Evolutionary conservation across 306 rosid species (phyloP), one percentile per base, ranked within the genome.

Genomic region (Cyamopsis tetragonoloba): DNA sequence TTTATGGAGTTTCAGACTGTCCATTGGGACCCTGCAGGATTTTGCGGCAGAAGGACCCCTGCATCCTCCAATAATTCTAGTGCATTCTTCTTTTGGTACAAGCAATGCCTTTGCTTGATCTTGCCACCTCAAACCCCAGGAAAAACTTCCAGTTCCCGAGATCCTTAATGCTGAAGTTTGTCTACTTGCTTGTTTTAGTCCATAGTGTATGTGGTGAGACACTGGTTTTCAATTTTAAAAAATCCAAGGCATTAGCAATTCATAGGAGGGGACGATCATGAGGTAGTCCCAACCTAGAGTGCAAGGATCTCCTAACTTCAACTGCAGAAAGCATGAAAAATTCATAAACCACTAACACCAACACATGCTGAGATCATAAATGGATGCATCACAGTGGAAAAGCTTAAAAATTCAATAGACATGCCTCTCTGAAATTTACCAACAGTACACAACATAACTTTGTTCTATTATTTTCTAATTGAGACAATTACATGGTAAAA

Each of bases 181-280:
- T n/a, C n/a, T n/a, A n/a, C n/a, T n/a, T n/a, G n/a, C n/a, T n/a
- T n/a, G n/a, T n/a, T n/a, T n/a, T n/a, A n/a, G n/a, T n/a, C n/a
- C n/a, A n/a, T n/a, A n/a, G n/a, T n/a, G n/a, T n/a, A n/a, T n/a
- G n/a, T n/a, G n/a, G n/a, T n/a, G n/a, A n/a, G n/a, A n/a, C n/a
- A n/a, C 71, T 46, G 43, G 51, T 80, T 66, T 71, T 80, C 77
- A 62, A 59, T 60, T 66, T 75, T 51, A 77, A 83, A 61, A 89
- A 80, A 80, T 89, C 78, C 73, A 90, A 77, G 62, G 97, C 91
- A 58, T 85, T 93, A 47, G 96, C 91, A 70, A 80, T 78, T 86
- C 98, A 89, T 37, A 93, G 65, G 74, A 89, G 97, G 63, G 98
- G 97, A 44, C 95, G 97, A 68, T 93, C 97, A 75, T 68, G 77